Evolutionary conservation across 2,329 filamentous ascomycete species (phyloP).

Genomic region (Alternaria ethzedia): DNA sequence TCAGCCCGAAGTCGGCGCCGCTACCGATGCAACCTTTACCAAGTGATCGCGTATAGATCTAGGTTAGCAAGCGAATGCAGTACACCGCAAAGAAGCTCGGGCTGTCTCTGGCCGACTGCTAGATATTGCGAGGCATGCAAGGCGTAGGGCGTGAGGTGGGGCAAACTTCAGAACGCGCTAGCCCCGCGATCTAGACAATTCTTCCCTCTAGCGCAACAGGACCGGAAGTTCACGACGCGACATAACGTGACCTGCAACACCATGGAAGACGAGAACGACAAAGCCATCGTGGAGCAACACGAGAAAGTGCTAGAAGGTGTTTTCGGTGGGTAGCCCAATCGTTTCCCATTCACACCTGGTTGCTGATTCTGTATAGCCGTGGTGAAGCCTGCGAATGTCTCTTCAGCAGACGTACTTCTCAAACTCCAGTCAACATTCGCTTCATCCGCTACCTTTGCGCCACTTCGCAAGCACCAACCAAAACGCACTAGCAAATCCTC

Average conservation of each 20-base stretch:
- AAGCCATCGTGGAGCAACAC: neutral
- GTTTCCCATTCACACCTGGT: no score
- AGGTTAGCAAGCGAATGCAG: neutral
- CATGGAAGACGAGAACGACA: slow-evolving; percentile 2
- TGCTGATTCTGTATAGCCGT: slow-evolving; percentile 20
- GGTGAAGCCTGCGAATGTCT: slow-evolving; percentile 29
- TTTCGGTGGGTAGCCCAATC: slow-evolving; percentile 21
- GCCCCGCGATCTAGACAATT: slow-evolving; percentile 1
- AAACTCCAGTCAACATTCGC: slow-evolving; percentile 29
- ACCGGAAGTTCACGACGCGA: neutral
- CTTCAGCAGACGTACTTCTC: slow-evolving; percentile 31
- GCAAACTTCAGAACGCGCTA: neutral
- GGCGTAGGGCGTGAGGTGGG: slow-evolving; percentile 12
- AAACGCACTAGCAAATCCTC: slow-evolving; percentile 27
- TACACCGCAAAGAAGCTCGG: neutral
- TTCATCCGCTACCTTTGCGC: slow-evolving; percentile 22
- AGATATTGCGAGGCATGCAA: neutral
- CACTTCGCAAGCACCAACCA: slow-evolving; percentile 23
- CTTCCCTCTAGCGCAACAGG: neutral
- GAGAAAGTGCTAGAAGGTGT: slow-evolving; percentile 27
- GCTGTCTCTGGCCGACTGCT: neutral
- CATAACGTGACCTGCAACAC: neutral
- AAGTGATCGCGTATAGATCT: neutral
- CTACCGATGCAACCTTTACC: neutral
- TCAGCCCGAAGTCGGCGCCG: slow-evolving; percentile 4